phyloP scores from a whole-genome alignment of 176 grass and related monocot genomes.

The Triticum urartu region DNA sequence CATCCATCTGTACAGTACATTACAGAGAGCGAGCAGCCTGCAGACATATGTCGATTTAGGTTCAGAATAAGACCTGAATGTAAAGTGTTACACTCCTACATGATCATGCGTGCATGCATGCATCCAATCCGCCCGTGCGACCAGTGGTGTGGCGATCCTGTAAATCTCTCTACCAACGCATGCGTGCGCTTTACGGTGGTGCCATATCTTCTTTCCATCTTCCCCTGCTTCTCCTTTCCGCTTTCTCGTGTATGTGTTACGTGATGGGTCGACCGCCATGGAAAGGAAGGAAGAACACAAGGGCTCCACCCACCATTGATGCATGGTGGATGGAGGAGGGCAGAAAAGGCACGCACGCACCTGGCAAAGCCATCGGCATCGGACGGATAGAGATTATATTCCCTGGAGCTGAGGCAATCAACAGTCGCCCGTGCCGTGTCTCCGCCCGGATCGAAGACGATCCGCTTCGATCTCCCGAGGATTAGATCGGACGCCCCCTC shows the following conservation, averaged over 20 bases:
- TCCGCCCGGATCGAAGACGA: neutral
- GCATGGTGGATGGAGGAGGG: neutral
- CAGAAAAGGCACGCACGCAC: slow-evolving; percentile 12
- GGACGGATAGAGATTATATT: slow-evolving; percentile 14
- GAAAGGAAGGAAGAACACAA: neutral
- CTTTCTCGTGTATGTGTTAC: neutral
- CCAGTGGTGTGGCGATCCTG: neutral
- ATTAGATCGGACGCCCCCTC: neutral
- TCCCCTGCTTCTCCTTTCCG: neutral
- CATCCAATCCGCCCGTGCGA: no score
- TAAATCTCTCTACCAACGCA: neutral
- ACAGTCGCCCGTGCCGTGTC: neutral
- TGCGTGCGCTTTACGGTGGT: neutral
- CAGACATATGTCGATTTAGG: no score
- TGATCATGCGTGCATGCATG: no score
- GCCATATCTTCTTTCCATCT: neutral
- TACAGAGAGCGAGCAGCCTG: no score
- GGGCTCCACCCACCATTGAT: slow-evolving; percentile 29
- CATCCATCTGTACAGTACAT: no score
- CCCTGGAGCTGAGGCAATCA: slow-evolving; percentile 28
- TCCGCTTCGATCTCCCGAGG: neutral
- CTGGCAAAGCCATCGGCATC: neutral
- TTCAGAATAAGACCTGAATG: no score
- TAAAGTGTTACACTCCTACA: no score
- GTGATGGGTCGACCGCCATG: neutral